These are phyloP conservation scores for Fusarium pininemorale DNA, from an alignment of 2,329 filamentous ascomycete genomes.

Conservation along the genomic window DNA sequence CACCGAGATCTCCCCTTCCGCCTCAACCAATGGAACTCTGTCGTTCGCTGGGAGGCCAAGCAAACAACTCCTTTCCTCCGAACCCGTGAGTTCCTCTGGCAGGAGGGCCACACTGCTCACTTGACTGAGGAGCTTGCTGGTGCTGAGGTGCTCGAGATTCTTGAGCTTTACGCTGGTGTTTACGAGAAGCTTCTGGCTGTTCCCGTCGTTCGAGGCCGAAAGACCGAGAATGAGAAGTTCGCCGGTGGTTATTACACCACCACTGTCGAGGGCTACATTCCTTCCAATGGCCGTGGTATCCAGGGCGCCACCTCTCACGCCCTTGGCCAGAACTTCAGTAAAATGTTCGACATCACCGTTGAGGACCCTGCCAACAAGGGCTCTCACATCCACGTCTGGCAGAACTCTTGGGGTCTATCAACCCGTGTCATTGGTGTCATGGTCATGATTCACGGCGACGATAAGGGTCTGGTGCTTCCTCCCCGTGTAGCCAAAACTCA, in stretches of 20 bases:
- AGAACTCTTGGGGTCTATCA: slow-evolving; percentile 98
- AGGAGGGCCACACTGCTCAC: slow-evolving; percentile 93
- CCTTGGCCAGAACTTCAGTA: slow-evolving; percentile 97
- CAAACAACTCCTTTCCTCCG: slow-evolving; percentile 87
- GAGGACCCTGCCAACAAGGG: slow-evolving; percentile 89
- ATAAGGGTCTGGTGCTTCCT: slow-evolving; percentile 93
- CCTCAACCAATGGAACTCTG: slow-evolving; percentile 97
- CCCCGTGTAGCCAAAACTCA: slow-evolving; percentile 89
- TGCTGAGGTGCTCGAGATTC: slow-evolving; percentile 89
- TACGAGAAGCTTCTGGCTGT: slow-evolving; percentile 95
- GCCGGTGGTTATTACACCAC: slow-evolving; percentile 96
- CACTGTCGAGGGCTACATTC: slow-evolving; percentile 96
- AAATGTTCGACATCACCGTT: slow-evolving; percentile 98
- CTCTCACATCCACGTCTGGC: slow-evolving; percentile 88
- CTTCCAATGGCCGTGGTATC: slow-evolving; percentile 93
- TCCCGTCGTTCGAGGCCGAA: slow-evolving; percentile 90
- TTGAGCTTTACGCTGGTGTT: slow-evolving; percentile 90
- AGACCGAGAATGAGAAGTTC: slow-evolving; percentile 99
- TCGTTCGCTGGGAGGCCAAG: slow-evolving; percentile 96
- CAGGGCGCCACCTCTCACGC: slow-evolving; percentile 96
- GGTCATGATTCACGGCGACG: slow-evolving; percentile 97
- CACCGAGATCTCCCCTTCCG: slow-evolving; percentile 94
- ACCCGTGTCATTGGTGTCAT: slow-evolving; percentile 98
- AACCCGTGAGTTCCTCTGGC: slow-evolving; percentile 96
- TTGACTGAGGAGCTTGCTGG: slow-evolving; percentile 83